phyloP scores from a whole-genome alignment of 345 rosid species.

The Salix caprea region DNA sequence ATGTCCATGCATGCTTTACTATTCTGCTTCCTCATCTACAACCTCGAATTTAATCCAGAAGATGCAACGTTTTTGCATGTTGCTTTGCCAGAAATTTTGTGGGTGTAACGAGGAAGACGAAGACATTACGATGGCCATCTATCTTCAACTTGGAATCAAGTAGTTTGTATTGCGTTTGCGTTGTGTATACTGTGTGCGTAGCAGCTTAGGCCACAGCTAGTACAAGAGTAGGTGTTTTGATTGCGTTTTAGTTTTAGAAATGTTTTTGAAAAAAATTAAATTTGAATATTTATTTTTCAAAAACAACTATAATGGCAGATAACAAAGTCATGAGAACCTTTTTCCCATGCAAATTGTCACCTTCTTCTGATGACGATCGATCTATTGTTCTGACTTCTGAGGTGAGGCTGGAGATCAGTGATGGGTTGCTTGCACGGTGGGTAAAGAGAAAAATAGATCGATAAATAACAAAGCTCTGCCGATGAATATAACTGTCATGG shows the following conservation, averaged over 20 bases:
- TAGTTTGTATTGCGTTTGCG: too few species aligned
- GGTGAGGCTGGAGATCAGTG: background rate
- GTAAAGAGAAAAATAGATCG: too few species aligned
- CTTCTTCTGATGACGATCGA: background rate
- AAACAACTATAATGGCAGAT: accelerated
- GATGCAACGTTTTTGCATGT: background rate
- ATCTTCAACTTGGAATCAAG: background rate
- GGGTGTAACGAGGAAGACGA: background rate
- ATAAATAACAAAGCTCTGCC: too few species aligned
- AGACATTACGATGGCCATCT: background rate
- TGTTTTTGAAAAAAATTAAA: too few species aligned
- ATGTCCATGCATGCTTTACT: background rate
- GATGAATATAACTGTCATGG: background rate
- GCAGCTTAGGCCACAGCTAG: too few species aligned
- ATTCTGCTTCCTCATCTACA: background rate
- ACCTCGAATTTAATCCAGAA: background rate
- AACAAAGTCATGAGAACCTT: too few species aligned
- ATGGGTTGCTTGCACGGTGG: too few species aligned
- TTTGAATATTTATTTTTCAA: too few species aligned
- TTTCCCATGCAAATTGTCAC: background rate
- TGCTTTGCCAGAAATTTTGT: background rate
- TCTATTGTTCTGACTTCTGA: background rate
- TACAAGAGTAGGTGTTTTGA: too few species aligned
- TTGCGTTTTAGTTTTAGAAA: too few species aligned
- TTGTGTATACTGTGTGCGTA: too few species aligned